A percentile compares a stretch with the other conserved stretches of the same genome.
Conservation (phyloP, 257 asterid species). For the Schizonepeta tenuifolia region DNA sequence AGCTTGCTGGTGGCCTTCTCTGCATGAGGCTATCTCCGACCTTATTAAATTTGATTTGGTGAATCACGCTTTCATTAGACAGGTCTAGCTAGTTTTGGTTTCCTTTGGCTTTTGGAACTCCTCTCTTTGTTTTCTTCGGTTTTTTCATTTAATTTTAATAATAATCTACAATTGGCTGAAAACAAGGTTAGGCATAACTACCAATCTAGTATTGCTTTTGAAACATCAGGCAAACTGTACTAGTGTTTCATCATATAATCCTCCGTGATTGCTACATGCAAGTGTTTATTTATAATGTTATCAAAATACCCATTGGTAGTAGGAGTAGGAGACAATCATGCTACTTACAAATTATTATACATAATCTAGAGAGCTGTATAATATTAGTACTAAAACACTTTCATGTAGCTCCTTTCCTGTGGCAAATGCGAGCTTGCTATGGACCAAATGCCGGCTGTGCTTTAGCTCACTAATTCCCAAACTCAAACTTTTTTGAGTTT, state of each 20-base stretch:
- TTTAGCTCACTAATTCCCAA: neutral
- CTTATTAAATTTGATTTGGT: too few species aligned
- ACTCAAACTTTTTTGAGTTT: too few species aligned
- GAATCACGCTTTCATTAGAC: too few species aligned
- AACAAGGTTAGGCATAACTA: neutral
- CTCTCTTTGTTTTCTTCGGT: too few species aligned
- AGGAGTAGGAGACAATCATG: neutral
- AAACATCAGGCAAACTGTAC: neutral
- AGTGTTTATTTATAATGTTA: neutral
- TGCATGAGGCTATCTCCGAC: too few species aligned
- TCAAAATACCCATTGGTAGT: neutral
- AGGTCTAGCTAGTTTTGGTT: too few species aligned
- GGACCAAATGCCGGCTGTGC: neutral
- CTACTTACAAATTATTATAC: neutral
- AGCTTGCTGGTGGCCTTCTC: too few species aligned
- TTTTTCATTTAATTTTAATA: too few species aligned
- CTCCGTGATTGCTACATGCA: neutral
- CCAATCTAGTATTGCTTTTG: neutral
- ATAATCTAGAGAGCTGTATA: neutral
- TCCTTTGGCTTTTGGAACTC: too few species aligned
- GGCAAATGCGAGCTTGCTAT: neutral
- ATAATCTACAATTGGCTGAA: too few species aligned
- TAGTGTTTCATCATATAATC: neutral
- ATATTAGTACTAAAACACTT: neutral
- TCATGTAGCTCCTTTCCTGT: neutral